Base-by-base conservation (phyloP, 345 rosid species). In the Reutealis trisperma region DNA sequence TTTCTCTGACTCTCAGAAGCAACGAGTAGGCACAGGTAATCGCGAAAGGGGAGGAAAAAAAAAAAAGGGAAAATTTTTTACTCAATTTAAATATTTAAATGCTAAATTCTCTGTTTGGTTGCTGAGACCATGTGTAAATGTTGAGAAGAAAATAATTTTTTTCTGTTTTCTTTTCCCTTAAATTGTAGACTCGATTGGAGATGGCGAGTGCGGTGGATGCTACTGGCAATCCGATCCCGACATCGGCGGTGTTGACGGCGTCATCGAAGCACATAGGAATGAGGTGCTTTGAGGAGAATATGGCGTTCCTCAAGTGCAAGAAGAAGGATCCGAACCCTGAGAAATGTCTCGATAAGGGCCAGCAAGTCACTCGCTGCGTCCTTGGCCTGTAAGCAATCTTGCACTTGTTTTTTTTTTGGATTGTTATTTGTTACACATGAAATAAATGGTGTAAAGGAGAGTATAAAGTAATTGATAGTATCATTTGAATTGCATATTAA, bases 271-370 rank as follows among this genome's bases (percentile, higher is more conserved):
- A 94, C 69, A 90, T 96, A 61, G 90, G 83, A 60, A 66, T 65
- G 19, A 77, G 94, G 70, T 96, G 99, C 85, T 84, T 67, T 55
- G 77, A 82, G 14, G 97, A 94, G 86, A 96, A 96, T 78, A 84
- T 96, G 74, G 97, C 82, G 45, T 96, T 94, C 81, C 90, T 96
- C 80, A 96, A 90, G 82, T 96, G 99, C 87, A 96, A 96, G 90
- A 87, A 94, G 94, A 91, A 89, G 79, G 97, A 96, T 80, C 95
- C 97, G 2, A 96, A 96, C 77, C 99, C 99, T 0, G 99, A 96
- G 92, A 94, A 92, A 70, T 96, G 99, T 76, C 97, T 96, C 42
- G 98, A 94, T 14, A 90, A 96, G 73, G 99, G 99, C 67, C 90
- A 88, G 51, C 88, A 94, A 78, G 99, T 94, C 82, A 96, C 99